These are phyloP conservation scores for Hibiscus tridactylites DNA, from an alignment of 345 rosid genomes.

Conservation along the genomic window DNA sequence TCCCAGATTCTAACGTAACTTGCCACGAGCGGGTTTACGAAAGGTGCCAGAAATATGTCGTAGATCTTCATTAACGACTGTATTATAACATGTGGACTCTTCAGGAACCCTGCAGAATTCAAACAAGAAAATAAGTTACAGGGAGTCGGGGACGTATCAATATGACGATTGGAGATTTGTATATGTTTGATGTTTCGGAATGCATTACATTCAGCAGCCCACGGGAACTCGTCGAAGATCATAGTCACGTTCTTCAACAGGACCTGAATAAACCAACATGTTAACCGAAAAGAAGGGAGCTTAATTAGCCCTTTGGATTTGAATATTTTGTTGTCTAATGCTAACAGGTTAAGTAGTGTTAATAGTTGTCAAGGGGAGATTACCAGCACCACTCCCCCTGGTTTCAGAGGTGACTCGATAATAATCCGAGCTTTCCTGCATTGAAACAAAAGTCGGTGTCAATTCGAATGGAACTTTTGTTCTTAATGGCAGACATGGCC, in stretches of 20 bases:
- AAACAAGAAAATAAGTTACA: not conserved
- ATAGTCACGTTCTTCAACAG: slow-evolving; percentile 43
- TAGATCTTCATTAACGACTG: slow-evolving; percentile 31
- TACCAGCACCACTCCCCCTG: slow-evolving; percentile 72
- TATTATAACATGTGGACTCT: slow-evolving; percentile 41
- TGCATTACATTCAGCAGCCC: slow-evolving; percentile 48
- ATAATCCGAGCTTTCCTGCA: slow-evolving; percentile 60
- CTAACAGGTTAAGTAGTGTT: not conserved
- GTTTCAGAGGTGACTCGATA: slow-evolving; percentile 73
- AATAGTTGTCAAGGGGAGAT: not conserved
- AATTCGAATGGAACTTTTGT: not conserved
- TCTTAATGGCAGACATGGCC: not conserved
- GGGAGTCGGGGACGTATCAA: not conserved
- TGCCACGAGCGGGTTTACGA: slow-evolving; percentile 31
- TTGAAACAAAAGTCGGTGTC: not conserved
- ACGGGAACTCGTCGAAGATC: slow-evolving; percentile 58
- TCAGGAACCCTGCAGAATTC: slow-evolving; percentile 54
- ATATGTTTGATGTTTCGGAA: not conserved
- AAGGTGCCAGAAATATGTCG: slow-evolving; percentile 33
- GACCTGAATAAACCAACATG: slow-evolving; percentile 23
- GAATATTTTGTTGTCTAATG: not conserved
- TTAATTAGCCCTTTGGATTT: not conserved
- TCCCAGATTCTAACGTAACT: slow-evolving; percentile 48
- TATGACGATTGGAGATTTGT: not conserved
- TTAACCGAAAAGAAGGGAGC: not conserved